Conservation (phyloP, 2,329 filamentous ascomycete species). For the Cryphonectria japonica region DNA sequence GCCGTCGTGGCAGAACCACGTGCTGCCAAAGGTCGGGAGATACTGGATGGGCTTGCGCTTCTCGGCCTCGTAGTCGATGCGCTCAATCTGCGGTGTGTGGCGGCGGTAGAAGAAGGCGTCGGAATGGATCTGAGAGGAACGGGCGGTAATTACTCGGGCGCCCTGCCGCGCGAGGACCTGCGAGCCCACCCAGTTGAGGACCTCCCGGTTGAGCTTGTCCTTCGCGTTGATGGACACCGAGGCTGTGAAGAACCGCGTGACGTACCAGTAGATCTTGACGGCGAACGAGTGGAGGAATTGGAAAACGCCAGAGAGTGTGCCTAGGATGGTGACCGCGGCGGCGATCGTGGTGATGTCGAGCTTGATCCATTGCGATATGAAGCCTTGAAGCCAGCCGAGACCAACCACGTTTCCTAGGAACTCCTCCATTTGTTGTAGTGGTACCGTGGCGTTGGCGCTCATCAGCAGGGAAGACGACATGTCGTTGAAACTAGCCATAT, state of each 20-base stretch:
- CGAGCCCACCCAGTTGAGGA: conserved; percentile 44
- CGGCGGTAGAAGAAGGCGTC: conserved; percentile 38
- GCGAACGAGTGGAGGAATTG: conserved; percentile 37
- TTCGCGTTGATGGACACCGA: conserved; percentile 43
- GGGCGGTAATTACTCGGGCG: conserved; percentile 41
- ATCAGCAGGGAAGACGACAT: conserved; percentile 12
- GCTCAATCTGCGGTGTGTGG: conserved; percentile 33
- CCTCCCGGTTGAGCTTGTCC: conserved; percentile 44
- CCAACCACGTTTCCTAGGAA: conserved; percentile 36
- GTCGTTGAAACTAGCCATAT: conserved; percentile 16
- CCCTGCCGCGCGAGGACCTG: conserved; percentile 39
- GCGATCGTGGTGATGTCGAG: conserved; percentile 41
- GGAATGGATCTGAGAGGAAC: conserved; percentile 38
- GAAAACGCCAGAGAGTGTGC: conserved; percentile 39
- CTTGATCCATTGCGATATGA: conserved; percentile 41
- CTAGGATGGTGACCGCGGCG: conserved; percentile 40
- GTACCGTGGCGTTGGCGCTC: conserved; percentile 15
- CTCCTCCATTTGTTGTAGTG: conserved; percentile 29
- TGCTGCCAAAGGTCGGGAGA: conserved; percentile 43
- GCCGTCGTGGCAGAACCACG: conserved; percentile 41
- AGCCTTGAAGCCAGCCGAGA: conserved; percentile 37
- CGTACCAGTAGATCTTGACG: conserved; percentile 41
- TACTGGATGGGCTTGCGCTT: conserved; percentile 44
- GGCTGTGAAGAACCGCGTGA: conserved; percentile 43
- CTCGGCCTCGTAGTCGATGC: conserved; percentile 38